These are phyloP conservation scores for Backusella luteola DNA, from an alignment of 192 early-diverging fungal species.

Conservation along the genomic window DNA sequence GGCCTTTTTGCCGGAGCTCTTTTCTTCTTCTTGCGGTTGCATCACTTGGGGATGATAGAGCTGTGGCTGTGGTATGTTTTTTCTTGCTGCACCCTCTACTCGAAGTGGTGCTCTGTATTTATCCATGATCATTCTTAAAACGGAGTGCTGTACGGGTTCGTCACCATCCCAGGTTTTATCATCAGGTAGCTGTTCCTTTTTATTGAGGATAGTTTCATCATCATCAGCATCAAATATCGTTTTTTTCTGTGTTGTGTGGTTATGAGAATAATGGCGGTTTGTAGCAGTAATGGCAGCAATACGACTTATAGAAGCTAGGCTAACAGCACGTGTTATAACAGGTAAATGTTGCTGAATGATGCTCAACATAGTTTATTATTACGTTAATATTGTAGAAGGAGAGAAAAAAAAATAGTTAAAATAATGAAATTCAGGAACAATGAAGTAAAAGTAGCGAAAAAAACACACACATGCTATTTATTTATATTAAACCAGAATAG, in stretches of 20 bases:
- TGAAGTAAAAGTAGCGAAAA: not conserved
- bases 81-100: conserved; percentile 23
- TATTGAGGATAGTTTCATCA: not conserved
- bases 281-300: not conserved
- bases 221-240: not conserved
- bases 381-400: not conserved
- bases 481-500: not conserved
- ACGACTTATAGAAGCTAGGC: not conserved
- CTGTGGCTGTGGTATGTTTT: conserved; percentile 4
- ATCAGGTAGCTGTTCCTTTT: not conserved
- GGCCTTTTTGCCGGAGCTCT: not conserved
- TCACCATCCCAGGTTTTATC: conserved; percentile 33
- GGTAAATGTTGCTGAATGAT: not conserved
- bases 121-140: conserved; percentile 32
- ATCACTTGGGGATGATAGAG: not conserved
- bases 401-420: not conserved
- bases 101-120: conserved; percentile 32
- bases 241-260: not conserved
- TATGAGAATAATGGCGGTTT: not conserved
- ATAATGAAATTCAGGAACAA: not conserved
- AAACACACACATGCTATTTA: not conserved
- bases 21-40: not conserved
- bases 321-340: not conserved
- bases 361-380: not conserved
- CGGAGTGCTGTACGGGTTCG: conserved; percentile 18